Percentiles rank a stretch among this genome's conserved stretches.
Conservation (phyloP, 345 rosid genomes). For the Pugionium cornutum region DNA sequence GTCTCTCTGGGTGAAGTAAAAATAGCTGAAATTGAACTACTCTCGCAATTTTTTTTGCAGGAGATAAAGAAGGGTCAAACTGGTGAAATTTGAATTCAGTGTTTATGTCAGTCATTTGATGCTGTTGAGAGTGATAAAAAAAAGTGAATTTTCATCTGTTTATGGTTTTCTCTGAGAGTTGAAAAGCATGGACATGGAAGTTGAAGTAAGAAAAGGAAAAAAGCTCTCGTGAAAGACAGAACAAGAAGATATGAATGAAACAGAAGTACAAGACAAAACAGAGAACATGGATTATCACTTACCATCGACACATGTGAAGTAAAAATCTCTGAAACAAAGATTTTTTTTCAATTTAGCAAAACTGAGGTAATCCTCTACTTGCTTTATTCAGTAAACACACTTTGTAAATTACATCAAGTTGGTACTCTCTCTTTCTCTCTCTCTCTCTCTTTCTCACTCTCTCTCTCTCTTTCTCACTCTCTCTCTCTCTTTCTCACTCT, state of each 20-base stretch:
- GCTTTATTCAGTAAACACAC: conserved; percentile 36
- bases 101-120: conserved; percentile 33
- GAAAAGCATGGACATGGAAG: conserved; percentile 30
- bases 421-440: not conserved
- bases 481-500: not conserved
- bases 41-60: conserved; percentile 2
- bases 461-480: not conserved
- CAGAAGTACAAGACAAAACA: conserved; percentile 28
- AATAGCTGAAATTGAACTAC: conserved; percentile 18
- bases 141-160: conserved; percentile 31
- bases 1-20: conserved; percentile 15
- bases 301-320: conserved; percentile 18
- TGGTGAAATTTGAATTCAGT: conserved; percentile 25
- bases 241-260: conserved; percentile 32
- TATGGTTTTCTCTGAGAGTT: conserved; percentile 32
- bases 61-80: conserved; percentile 22
- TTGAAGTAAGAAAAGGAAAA: conserved; percentile 21
- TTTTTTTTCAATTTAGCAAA: conserved; percentile 16
- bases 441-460: not conserved
- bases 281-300: conserved; percentile 31
- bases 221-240: conserved; percentile 28
- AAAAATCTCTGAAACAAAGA: conserved; percentile 29
- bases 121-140: conserved; percentile 30
- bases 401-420: conserved; percentile 22
- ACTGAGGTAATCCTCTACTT: conserved; percentile 28